phyloP scores from a whole-genome alignment of 2,329 filamentous ascomycete genomes.

The Cyclaneusma minus region DNA sequence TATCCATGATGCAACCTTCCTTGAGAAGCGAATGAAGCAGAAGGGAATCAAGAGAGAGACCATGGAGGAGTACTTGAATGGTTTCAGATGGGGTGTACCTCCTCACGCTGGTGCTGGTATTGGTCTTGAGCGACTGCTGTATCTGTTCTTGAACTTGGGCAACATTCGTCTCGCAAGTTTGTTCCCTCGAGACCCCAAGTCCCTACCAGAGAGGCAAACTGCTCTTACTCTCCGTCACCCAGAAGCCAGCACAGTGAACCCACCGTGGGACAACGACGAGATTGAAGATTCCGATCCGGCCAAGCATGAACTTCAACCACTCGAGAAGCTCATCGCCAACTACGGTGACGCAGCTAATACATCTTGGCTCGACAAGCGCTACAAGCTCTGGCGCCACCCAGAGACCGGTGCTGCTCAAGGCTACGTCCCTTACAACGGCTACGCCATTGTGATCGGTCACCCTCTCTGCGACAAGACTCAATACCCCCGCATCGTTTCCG shows the following conservation, averaged over 20 bases:
- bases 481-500: constrained; percentile 55
- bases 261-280: constrained; percentile 38
- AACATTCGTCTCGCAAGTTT: constrained; percentile 81
- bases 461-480: constrained; percentile 72
- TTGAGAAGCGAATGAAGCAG: constrained; percentile 64
- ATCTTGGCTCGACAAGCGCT: constrained; percentile 81
- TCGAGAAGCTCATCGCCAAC: constrained; percentile 85
- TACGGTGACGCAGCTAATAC: constrained; percentile 92
- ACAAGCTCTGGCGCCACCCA: constrained; percentile 72
- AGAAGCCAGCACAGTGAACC: constrained; percentile 67
- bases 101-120: constrained; percentile 85
- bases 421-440: constrained; percentile 62
- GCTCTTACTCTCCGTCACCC: constrained; percentile 61
- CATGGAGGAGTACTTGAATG: constrained; percentile 83
- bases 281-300: constrained; percentile 24
- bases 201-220: constrained; percentile 53
- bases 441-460: constrained; percentile 74
- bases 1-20: constrained; percentile 64
- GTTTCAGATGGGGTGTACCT: constrained; percentile 76
- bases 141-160: constrained; percentile 71
- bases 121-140: constrained; percentile 75
- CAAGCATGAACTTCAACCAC: constrained; percentile 46
- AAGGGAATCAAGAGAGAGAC: constrained; percentile 62
- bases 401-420: constrained; percentile 70
- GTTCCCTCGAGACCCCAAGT: constrained; percentile 80